phyloP scores from a whole-genome alignment of 192 early-diverging fungal species.

The Funneliformis mosseae region DNA sequence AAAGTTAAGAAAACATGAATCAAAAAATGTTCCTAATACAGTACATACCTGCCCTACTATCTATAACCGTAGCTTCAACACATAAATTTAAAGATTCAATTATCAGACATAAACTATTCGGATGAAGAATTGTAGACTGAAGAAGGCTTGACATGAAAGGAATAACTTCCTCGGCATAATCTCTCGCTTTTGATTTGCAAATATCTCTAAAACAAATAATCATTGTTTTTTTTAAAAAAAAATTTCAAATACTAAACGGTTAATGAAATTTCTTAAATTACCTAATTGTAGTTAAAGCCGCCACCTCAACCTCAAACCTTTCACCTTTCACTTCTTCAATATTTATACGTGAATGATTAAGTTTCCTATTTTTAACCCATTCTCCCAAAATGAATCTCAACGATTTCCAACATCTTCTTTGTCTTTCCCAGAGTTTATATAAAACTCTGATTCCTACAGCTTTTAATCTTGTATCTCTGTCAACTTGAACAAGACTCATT shows the following conservation, averaged over 20 bases:
- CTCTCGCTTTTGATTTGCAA: conserved; percentile 43
- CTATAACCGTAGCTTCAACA: conserved; percentile 46
- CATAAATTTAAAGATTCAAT: conserved; percentile 52
- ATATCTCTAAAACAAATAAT: conserved; percentile 44
- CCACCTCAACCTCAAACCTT: conserved; percentile 52
- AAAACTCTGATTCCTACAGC: conserved; percentile 54
- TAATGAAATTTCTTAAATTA: conserved; percentile 23
- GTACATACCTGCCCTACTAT: conserved; percentile 49
- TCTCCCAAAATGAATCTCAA: conserved; percentile 51
- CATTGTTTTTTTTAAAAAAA: background rate
- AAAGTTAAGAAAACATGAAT: background rate
- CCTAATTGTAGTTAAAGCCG: conserved; percentile 54
- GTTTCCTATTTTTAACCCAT: conserved; percentile 52
- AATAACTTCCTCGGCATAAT: conserved; percentile 51
- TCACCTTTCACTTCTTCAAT: conserved; percentile 38
- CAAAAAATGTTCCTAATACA: background rate
- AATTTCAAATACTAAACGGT: too few relatives aligned
- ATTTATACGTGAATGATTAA: background rate
- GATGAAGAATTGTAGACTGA: conserved; percentile 47
- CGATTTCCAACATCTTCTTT: conserved; percentile 58
- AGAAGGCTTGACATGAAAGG: conserved; percentile 53
- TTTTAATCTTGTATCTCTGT: conserved; percentile 40
- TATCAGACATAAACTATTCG: conserved; percentile 48
- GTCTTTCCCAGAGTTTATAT: conserved; percentile 45
- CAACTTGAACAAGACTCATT: conserved; percentile 40